phyloP scores from a whole-genome alignment of 73 alveolate genomes.

The Symbiodinium natans region DNA sequence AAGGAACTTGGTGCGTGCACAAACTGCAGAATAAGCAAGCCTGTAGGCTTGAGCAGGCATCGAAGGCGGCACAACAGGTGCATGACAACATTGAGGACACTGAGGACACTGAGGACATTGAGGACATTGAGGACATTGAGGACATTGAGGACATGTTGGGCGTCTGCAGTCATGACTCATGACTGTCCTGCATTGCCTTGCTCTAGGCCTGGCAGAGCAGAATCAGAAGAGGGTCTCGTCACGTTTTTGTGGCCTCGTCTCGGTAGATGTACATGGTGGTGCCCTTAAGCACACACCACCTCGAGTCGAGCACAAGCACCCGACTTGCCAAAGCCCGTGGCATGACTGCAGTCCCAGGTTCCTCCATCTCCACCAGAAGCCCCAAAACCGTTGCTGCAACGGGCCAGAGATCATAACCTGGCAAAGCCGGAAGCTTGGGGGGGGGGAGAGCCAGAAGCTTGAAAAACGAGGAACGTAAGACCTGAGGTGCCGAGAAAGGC shows the following conservation, averaged over 20 bases:
- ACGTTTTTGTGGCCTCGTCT: slow-evolving; percentile 15
- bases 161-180: background rate
- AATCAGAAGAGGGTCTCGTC: too few species aligned
- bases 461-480: too few species aligned
- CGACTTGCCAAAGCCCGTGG: background rate
- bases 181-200: background rate
- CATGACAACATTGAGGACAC: background rate
- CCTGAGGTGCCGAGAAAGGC: too few species aligned
- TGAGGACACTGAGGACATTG: too few species aligned
- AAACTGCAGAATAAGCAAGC: too few species aligned
- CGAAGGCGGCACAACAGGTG: background rate
- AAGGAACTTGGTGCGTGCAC: too few species aligned
- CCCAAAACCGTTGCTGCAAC: slow-evolving; percentile 75
- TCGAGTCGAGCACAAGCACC: background rate
- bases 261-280: slow-evolving; percentile 38
- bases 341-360: background rate
- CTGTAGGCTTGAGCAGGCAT: background rate
- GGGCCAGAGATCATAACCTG: slow-evolving; percentile 69
- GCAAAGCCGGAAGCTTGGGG: too few species aligned
- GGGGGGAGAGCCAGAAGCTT: too few species aligned
- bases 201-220: background rate
- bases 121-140: too few species aligned
- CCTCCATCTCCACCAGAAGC: slow-evolving; percentile 79
- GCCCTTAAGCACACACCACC: slow-evolving; percentile 81
- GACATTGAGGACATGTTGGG: background rate